These are phyloP conservation scores for Tricholoma sp. DNA, from an alignment of 768 basidiomycete species.

Conservation along the genomic window DNA sequence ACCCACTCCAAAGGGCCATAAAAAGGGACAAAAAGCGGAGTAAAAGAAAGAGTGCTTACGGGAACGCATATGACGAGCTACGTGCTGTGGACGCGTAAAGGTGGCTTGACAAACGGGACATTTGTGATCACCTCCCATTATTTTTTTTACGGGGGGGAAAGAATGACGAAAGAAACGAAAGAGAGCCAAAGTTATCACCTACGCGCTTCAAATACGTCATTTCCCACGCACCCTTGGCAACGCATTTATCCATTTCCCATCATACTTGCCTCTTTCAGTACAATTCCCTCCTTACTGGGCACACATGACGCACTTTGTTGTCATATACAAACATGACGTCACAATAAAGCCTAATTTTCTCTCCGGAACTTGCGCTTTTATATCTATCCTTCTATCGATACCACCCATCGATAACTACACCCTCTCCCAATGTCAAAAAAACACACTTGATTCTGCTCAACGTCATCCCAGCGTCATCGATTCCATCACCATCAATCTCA, in stretches of 20 bases:
- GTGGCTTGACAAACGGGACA: slow-evolving; percentile 86
- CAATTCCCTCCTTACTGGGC: background rate
- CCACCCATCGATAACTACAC: too few relatives aligned
- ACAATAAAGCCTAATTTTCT: background rate
- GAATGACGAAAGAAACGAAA: slow-evolving; percentile 2
- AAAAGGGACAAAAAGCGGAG: slow-evolving; percentile 8
- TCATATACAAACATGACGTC: background rate
- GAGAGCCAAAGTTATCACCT: background rate
- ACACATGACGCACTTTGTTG: background rate
- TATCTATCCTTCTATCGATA: too few relatives aligned
- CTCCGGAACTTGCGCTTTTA: too few relatives aligned
- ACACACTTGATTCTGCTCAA: too few relatives aligned
- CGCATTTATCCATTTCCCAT: background rate
- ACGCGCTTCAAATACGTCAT: background rate
- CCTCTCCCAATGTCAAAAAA: too few relatives aligned
- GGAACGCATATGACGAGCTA: slow-evolving; percentile 86
- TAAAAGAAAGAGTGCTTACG: slow-evolving; percentile 52
- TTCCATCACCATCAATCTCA: too few relatives aligned
- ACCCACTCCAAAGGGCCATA: slow-evolving; percentile 20
- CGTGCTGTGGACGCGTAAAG: slow-evolving; percentile 87
- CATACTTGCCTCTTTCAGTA: too few relatives aligned
- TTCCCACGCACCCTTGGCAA: slow-evolving; percentile 5
- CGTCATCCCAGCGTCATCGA: too few relatives aligned
- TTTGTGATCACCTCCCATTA: slow-evolving; percentile 80
- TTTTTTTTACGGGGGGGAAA: slow-evolving; percentile 8